phyloP scores from a whole-genome alignment of 2,329 filamentous ascomycete genomes.

The Fusarium pseudonygamai region DNA sequence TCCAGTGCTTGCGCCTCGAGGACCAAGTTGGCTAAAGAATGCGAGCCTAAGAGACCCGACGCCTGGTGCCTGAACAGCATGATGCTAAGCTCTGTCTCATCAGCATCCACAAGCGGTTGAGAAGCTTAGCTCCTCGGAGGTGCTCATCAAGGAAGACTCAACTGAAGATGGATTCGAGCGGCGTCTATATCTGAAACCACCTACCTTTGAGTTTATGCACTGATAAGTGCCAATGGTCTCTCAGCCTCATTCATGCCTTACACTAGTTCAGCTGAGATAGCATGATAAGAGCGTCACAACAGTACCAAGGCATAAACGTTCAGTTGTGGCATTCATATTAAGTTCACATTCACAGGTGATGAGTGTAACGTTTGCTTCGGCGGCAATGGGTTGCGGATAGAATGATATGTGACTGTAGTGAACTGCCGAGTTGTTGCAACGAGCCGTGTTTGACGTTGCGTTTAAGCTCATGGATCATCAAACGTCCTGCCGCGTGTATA shows the following conservation, averaged over 20 bases:
- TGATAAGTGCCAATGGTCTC: background rate
- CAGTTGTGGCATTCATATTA: background rate
- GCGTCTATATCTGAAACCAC: background rate
- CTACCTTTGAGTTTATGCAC: background rate
- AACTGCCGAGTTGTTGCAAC: background rate
- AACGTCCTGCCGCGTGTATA: background rate
- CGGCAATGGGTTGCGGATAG: no score
- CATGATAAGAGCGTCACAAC: background rate
- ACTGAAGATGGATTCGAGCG: background rate
- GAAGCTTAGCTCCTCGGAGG: background rate
- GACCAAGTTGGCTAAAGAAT: background rate
- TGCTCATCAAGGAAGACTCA: background rate
- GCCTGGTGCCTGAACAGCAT: background rate
- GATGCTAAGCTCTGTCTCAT: background rate
- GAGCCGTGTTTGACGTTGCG: background rate
- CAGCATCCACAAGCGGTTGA: background rate
- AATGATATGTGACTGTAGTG: background rate
- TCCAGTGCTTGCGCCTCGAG: background rate
- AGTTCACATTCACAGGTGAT: background rate
- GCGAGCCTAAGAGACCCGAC: background rate
- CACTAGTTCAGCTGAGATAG: background rate
- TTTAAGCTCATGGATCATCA: conserved; percentile 1
- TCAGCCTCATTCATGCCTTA: background rate
- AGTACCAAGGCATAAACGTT: background rate
- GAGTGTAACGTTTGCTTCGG: background rate